phyloP scores from a whole-genome alignment of 345 rosid genomes.

The Garcia nutans region DNA sequence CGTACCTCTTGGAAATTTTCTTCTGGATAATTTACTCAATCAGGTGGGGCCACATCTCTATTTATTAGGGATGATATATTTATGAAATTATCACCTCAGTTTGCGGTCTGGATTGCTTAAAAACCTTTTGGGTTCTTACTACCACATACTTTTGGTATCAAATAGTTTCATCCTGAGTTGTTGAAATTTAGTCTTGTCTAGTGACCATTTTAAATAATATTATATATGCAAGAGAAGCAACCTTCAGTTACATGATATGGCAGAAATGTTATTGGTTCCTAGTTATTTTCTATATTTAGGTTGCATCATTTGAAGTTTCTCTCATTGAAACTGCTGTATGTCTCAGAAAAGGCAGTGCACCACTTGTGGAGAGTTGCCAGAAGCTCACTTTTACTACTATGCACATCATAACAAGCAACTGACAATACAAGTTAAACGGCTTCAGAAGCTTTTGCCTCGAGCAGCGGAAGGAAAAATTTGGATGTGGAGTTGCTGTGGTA shows the following conservation, averaged over 20 bases:
- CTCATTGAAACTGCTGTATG: conserved; percentile 30
- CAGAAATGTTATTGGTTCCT: neutral
- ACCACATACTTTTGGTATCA: neutral
- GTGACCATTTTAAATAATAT: neutral
- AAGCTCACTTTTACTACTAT: conserved; percentile 78
- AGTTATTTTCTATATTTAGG: neutral
- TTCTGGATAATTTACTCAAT: conserved; percentile 68
- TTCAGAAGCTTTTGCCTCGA: conserved; percentile 56
- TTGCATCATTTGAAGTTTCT: conserved; percentile 14
- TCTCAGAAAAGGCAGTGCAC: conserved; percentile 68
- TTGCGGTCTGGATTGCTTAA: conserved; percentile 1
- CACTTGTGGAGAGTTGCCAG: conserved; percentile 62
- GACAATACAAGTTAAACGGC: conserved; percentile 63
- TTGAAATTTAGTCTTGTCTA: neutral
- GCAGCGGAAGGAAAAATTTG: conserved; percentile 78
- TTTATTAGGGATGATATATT: conserved; percentile 10
- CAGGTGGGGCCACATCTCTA: conserved; percentile 53
- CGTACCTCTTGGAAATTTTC: conserved; percentile 83
- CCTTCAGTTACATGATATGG: too few species aligned
- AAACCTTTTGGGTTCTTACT: neutral
- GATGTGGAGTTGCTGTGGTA: conserved; percentile 96
- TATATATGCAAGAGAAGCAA: neutral
- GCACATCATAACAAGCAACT: conserved; percentile 82
- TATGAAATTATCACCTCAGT: neutral
- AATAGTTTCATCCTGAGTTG: neutral